Evolutionary conservation across 2,329 filamentous ascomycete genomes (phyloP).

Genomic region (Aspergillus arachidicola): DNA sequence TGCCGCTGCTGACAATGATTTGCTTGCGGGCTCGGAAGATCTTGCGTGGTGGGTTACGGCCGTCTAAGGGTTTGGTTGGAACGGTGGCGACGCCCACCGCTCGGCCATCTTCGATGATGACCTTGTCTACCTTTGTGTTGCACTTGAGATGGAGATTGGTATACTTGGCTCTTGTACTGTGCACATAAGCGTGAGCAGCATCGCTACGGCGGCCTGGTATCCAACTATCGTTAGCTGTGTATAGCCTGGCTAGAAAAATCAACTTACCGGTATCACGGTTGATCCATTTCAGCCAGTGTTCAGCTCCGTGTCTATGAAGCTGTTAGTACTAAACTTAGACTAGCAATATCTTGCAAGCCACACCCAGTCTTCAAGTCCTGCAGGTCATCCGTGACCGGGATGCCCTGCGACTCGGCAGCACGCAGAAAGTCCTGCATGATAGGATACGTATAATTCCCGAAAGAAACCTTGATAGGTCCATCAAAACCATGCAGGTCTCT

Average conservation of each 20-base stretch:
- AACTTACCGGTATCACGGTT: slow-evolving; percentile 60
- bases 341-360: neutral
- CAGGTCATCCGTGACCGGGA: slow-evolving; percentile 74
- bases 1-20: slow-evolving; percentile 73
- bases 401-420: slow-evolving; percentile 72
- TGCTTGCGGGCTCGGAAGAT: slow-evolving; percentile 72
- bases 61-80: slow-evolving; percentile 68
- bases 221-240: slow-evolving; percentile 5
- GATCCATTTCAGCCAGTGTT: slow-evolving; percentile 87
- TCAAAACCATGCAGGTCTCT: slow-evolving; percentile 71
- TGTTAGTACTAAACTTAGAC: neutral
- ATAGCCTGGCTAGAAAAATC: neutral
- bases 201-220: slow-evolving; percentile 72
- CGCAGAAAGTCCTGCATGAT: slow-evolving; percentile 80
- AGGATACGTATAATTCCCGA: slow-evolving; percentile 78
- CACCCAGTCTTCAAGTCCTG: slow-evolving; percentile 63
- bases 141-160: slow-evolving; percentile 71
- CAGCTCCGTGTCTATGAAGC: slow-evolving; percentile 62
- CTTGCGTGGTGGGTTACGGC: slow-evolving; percentile 54
- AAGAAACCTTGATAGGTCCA: slow-evolving; percentile 80
- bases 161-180: slow-evolving; percentile 71
- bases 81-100: slow-evolving; percentile 74
- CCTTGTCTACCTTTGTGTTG: slow-evolving; percentile 78
- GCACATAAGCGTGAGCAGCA: slow-evolving; percentile 76
- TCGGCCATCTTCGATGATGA: slow-evolving; percentile 71